These are phyloP conservation scores for Epichloe sp. DNA, from an alignment of 2,329 filamentous ascomycete genomes.

Conservation along the genomic window DNA sequence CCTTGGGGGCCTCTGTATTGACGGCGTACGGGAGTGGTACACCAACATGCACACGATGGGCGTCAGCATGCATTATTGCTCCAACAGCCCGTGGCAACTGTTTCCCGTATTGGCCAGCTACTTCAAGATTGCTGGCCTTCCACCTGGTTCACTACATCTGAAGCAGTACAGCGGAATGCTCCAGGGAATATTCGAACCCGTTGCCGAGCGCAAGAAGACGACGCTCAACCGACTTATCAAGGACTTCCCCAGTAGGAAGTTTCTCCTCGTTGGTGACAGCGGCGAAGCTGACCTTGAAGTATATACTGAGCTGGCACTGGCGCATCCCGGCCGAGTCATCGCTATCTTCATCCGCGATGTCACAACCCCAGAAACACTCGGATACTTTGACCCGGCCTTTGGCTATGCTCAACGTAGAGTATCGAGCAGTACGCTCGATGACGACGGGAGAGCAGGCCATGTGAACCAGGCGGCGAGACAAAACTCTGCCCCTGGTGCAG, in stretches of 20 bases:
- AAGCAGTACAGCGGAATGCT: constrained; percentile 97
- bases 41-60: constrained; percentile 61
- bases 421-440: constrained; percentile 15
- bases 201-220: constrained; percentile 84
- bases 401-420: constrained; percentile 15
- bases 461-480: constrained; percentile 14
- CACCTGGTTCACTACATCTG: constrained; percentile 80
- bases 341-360: constrained; percentile 93
- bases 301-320: constrained; percentile 82
- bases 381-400: constrained; percentile 62
- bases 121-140: constrained; percentile 68
- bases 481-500: constrained; percentile 11
- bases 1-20: constrained; percentile 64
- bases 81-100: constrained; percentile 98
- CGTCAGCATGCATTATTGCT: constrained; percentile 89
- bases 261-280: constrained; percentile 87
- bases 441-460: constrained; percentile 9
- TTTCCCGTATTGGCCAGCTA: constrained; percentile 81
- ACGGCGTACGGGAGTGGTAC: constrained; percentile 89
- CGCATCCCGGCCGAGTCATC: constrained; percentile 69
- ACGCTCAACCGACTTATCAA: constrained; percentile 72
- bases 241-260: constrained; percentile 82
- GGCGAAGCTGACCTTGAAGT: constrained; percentile 95
- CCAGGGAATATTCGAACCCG: constrained; percentile 94
- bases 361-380: constrained; percentile 57